Conservation (phyloP, 2,329 filamentous ascomycete species). For the Colletotrichum endophyticum region DNA sequence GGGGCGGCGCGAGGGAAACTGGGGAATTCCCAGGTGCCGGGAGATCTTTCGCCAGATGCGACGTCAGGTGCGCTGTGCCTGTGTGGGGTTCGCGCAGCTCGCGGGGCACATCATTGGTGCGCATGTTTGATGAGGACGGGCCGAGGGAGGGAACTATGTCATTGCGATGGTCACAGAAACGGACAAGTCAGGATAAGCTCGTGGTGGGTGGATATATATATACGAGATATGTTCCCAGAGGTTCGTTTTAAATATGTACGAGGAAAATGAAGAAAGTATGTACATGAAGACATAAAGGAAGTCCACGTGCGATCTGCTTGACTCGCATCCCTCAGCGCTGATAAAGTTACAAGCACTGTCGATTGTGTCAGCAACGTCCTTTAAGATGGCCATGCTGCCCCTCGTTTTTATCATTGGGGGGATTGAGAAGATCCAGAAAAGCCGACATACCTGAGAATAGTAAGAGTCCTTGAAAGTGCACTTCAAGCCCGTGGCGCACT, state of each 20-base stretch:
- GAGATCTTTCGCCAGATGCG: conserved; percentile 1
- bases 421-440: not conserved
- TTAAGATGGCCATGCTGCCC: not conserved
- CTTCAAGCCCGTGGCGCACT: conserved; percentile 20
- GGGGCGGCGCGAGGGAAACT: not conserved
- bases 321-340: not conserved
- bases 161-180: not conserved
- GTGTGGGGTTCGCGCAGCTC: not conserved
- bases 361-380: not conserved
- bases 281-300: not conserved
- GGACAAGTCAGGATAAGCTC: not conserved
- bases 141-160: not conserved
- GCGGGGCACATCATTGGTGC: not conserved
- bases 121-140: not conserved
- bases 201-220: not conserved
- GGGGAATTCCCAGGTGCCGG: not conserved
- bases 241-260: not conserved
- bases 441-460: conserved; percentile 17
- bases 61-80: not conserved
- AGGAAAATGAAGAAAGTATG: not conserved
- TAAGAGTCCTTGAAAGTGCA: conserved; percentile 23
- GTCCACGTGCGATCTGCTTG: not conserved
- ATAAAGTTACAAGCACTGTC: not conserved
- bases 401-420: accelerated
- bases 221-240: not conserved